Evolutionary conservation across 1,284 basidiomycete species (phyloP), one percentile per base, ranked within the genome.

Genomic region (Microbotryum violaceum): DNA sequence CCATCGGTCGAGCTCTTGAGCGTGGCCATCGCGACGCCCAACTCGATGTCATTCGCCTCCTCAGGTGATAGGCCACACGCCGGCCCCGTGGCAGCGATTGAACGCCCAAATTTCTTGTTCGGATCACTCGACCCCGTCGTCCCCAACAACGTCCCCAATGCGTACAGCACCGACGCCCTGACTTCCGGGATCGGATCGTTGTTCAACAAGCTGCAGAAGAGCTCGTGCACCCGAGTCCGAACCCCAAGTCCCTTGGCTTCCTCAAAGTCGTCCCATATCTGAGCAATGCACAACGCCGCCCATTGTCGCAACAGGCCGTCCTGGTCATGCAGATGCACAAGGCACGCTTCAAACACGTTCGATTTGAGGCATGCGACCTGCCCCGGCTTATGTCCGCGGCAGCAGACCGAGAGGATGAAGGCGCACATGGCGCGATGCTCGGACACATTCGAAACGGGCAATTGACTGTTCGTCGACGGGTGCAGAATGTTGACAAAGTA

Each of bases 401-500:
- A 88, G 63, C 97, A 86, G 31, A 92, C 86, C n/a, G 89, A 83
- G 25, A 98, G 84, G 70, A 97, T 93, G 77, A 97, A 98, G 0
- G 92, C 91, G 73, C 93, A 98, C 94, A 98, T 98, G 0, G 94
- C 94, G 63, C 92, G 90, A 75, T 98, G 93, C 75, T 98, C 94
- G 18, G 90, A 89, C 55, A 87, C 85, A 76, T 98, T 97, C 0
- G 92, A 91, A 31, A 97, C 84, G 27, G 74, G 74, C 25, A 76
- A 29, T 79, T 77, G 23, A 75, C 58, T 78, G 75, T 23, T 72
- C 70, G 27, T 76, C 72, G 58, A 87, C 83, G 78, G 76, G 1
- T 84, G 82, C 16, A 94, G 81, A 37, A 93, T 76, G 49, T 85
- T 84, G 20, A 90, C 85, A 72, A 97, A 97, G 74, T 96, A 96